Base-by-base conservation (phyloP, 1,139 yeast species). In the Yamadazyma aaseri region DNA sequence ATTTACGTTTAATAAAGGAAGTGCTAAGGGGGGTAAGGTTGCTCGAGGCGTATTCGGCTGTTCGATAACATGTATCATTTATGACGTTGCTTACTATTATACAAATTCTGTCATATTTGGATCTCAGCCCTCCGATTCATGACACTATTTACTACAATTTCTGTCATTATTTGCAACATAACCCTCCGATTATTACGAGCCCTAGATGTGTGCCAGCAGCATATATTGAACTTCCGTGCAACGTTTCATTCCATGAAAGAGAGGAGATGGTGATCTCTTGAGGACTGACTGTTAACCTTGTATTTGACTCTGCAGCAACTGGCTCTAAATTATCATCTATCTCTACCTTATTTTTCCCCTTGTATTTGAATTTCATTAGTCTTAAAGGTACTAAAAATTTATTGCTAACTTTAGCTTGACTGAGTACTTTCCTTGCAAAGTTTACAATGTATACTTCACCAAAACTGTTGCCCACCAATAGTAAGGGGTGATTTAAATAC, bases 201-300 rank as follows among this genome's bases (percentile, higher is more conserved):
- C 96, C 97, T 3, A 78, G 64, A 5, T 75, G 72, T 11, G 83
- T 72, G 1, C 80, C 80, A n/a, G 81, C 81, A 3, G 82, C 81
- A 55, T 73, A 83, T 55, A 74, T 66, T 11, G 80, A 78, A n/a
- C 79, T 78, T 21, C 70, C 71, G 1, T 45, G 38, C 1, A 56
- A 42, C 32, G 65, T 69, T 36, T 78, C 84, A 48, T 78, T 77
- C 90, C 95, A 85, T 7, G 76, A 71, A 1, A 80, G 39, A 5
- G 77, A 53, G 0, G 81, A 71, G 4, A 86, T 63, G 14, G 66
- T 58, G 3, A 80, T 64, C 10, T 78, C 73, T 8, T 73, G 65
- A 3, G 87, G 83, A 39, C 70, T 74, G 2, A 75, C 55, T 9
- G 65, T 60, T 10, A 64, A 42, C 22, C 49, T 53, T 5, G 57